Base-by-base conservation (phyloP, 1,139 yeast genomes). In the Tardiomyces digboiensis region DNA sequence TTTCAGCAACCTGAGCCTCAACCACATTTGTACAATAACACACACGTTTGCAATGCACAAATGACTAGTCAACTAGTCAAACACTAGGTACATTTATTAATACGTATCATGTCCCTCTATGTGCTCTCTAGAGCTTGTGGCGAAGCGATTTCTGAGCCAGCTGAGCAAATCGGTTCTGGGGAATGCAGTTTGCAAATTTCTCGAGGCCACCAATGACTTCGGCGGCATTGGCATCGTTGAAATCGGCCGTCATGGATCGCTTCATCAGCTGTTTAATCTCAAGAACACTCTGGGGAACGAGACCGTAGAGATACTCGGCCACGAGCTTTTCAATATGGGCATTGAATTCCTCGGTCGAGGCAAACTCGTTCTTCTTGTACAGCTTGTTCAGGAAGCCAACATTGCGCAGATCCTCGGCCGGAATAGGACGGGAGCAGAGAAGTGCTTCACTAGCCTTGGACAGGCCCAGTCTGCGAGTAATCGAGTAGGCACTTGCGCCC, bases 371-470 rank as follows among this genome's bases (percentile, higher is more conserved):
- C 45, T 73, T 55, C 26, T 71, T 64, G 58, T 74, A 78, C 26
- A 73, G 58, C 56, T 78, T 72, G 62, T 82, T 80, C 51, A 85
- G 62, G 45, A 86, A 75, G 0, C 91, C 94, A 38, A 72, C 65
- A 21, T 69, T 64, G 44, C 62, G 59, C 58, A 88, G 70, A 21
- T 77, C 82, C n/a, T 68, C 61, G 40, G 86, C 86, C 1, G 62
- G 54, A 43, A 87, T 74, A 20, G 86, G 88, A 59, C 75, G 75
- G 5, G 88, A 78, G 46, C 82, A 72, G 49, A 86, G 67, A 40
- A 87, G 67, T 0, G 88, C 87, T 61, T 86, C 93, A 44, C 81
- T 72, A 20, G 94, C 80, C 53, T 72, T 73, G 49, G 87, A 79
- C 69, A 81, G 70, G 2, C 95, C 95, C 49, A 87, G 68, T 57